phyloP scores from a whole-genome alignment of 768 basidiomycete species.

The Rhodotorula taiwanensis region DNA sequence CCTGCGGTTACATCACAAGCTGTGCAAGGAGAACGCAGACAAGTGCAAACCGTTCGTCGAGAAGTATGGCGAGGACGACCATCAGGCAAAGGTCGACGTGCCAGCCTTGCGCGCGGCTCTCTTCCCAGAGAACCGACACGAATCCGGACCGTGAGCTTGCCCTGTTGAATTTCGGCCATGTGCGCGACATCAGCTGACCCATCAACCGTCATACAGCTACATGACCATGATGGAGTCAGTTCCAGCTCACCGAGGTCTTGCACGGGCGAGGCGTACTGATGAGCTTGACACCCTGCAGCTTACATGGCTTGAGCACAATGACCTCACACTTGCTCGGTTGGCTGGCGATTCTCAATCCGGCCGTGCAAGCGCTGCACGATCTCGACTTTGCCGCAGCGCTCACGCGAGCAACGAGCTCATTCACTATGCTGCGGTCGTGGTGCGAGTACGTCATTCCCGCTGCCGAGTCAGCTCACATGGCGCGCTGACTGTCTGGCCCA shows the following conservation, averaged over 20 bases:
- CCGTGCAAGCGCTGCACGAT: conserved; percentile 17
- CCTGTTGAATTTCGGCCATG: background rate
- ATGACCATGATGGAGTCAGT: conserved; percentile 28
- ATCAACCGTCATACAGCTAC: background rate
- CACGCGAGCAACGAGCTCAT: background rate
- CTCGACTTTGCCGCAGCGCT: background rate
- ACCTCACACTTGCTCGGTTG: conserved; percentile 4
- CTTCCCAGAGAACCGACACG: conserved; percentile 28
- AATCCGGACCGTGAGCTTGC: background rate
- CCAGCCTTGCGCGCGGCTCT: conserved; percentile 16
- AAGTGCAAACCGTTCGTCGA: conserved; percentile 23
- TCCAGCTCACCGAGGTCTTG: background rate
- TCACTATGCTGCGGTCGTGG: background rate
- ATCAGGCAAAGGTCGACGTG: conserved; percentile 21
- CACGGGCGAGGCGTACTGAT: background rate
- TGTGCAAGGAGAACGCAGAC: background rate
- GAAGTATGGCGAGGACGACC: conserved; percentile 28
- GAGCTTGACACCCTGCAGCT: background rate
- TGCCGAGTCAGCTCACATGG: no score
- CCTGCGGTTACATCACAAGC: conserved; percentile 12
- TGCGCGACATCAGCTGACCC: background rate
- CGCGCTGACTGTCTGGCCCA: background rate
- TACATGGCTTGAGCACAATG: conserved; percentile 26
- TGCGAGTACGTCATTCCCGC: background rate
- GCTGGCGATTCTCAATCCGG: background rate